phyloP scores from a whole-genome alignment of 768 basidiomycete genomes.

The Leccinum broughii region DNA sequence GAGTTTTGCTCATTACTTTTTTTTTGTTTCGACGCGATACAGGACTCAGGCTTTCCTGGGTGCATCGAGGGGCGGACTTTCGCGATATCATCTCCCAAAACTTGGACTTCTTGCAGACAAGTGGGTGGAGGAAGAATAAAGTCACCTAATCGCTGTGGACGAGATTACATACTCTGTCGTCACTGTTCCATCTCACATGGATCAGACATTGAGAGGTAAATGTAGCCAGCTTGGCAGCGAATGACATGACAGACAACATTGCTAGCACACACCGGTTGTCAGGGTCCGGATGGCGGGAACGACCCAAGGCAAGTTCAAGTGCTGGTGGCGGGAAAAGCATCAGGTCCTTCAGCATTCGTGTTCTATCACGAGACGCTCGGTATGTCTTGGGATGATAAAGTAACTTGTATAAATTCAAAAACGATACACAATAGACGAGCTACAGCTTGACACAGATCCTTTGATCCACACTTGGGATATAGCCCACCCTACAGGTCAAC shows the following conservation, averaged over 20 bases:
- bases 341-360: background rate
- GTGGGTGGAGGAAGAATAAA: slow-evolving; percentile 67
- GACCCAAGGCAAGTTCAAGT: background rate
- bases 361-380: background rate
- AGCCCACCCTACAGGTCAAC: slow-evolving; percentile 17
- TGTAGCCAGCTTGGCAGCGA: no score
- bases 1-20: slow-evolving; percentile 9
- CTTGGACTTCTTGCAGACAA: slow-evolving; percentile 66
- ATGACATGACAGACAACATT: background rate
- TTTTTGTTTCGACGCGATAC: background rate
- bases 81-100: slow-evolving; percentile 60
- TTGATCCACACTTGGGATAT: slow-evolving; percentile 14
- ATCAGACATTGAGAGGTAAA: slow-evolving; percentile 2
- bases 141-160: background rate
- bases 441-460: slow-evolving; percentile 17
- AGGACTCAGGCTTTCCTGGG: slow-evolving; percentile 47
- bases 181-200: slow-evolving; percentile 1
- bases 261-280: background rate
- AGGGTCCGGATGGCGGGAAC: background rate
- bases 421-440: background rate
- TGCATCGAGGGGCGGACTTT: slow-evolving; percentile 49
- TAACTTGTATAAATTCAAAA: background rate
- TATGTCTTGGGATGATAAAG: background rate
- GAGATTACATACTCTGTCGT: background rate
- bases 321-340: background rate